Evolutionary conservation across 768 basidiomycete species (phyloP).

Genomic region (Candolleomyces aberdarensis): DNA sequence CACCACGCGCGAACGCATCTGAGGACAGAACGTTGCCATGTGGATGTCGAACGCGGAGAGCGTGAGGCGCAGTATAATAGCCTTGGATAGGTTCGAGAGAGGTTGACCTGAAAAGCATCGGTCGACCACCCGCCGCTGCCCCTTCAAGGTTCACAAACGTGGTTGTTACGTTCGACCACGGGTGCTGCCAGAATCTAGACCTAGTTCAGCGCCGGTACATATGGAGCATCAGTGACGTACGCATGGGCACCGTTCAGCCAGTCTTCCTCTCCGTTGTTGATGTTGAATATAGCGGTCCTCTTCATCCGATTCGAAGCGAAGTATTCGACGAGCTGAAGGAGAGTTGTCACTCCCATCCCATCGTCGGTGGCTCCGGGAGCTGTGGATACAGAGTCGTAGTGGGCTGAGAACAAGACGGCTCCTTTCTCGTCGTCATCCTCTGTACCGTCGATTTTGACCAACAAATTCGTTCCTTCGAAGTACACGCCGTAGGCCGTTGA

Average conservation of each 20-base stretch:
- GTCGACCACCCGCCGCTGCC: constrained; percentile 74
- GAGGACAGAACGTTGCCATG: constrained; percentile 69
- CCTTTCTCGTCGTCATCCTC: constrained; percentile 9
- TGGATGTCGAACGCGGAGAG: constrained; percentile 35
- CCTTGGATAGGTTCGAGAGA: constrained; percentile 53
- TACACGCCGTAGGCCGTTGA: constrained; percentile 33
- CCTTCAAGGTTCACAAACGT: constrained; percentile 84
- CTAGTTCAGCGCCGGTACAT: not conserved
- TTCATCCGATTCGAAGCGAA: constrained; percentile 46
- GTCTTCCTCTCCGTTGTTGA: constrained; percentile 87
- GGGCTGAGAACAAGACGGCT: constrained; percentile 71
- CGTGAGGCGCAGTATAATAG: constrained; percentile 27
- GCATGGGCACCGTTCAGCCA: constrained; percentile 69
- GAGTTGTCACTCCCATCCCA: constrained; percentile 67
- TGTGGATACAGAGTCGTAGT: constrained; percentile 79
- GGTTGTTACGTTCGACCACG: constrained; percentile 64
- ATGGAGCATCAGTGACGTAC: constrained; percentile 27
- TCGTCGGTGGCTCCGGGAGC: constrained; percentile 76
- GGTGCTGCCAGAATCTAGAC: constrained; percentile 64
- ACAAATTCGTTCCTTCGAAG: constrained; percentile 66
- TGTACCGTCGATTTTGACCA: constrained; percentile 47
- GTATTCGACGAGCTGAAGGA: constrained; percentile 63
- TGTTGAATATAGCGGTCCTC: constrained; percentile 73
- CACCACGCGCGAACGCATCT: constrained; percentile 64
- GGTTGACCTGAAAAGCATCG: constrained; percentile 72